Conservation (phyloP, 495 filamentous ascomycete genomes). For the Penicillium antarcticum region DNA sequence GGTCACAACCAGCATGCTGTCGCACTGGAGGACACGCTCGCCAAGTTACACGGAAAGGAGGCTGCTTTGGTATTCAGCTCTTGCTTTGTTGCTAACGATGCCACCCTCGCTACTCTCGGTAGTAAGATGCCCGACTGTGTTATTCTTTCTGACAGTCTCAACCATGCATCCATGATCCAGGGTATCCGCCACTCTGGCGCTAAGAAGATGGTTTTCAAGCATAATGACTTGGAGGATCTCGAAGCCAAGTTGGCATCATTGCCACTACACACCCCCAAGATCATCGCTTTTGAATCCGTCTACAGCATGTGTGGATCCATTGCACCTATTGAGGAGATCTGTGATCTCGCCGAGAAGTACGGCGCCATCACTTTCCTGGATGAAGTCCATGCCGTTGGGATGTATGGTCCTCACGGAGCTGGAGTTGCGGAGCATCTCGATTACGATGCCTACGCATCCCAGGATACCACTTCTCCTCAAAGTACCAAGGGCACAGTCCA, state of each 20-base stretch:
- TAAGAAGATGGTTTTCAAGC: constrained; percentile 97
- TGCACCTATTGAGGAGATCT: constrained; percentile 92
- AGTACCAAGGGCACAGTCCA: constrained; percentile 74
- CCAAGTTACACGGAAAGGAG: constrained; percentile 89
- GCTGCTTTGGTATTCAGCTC: constrained; percentile 91
- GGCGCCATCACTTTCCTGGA: constrained; percentile 96
- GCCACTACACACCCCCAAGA: constrained; percentile 82
- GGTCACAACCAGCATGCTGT: constrained; percentile 96
- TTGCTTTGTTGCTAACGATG: constrained; percentile 98
- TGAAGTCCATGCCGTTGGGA: constrained; percentile 97
- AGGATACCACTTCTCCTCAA: constrained; percentile 59
- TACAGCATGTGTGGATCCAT: constrained; percentile 99
- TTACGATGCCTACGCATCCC: constrained; percentile 61
- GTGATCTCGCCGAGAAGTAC: constrained; percentile 94
- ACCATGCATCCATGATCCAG: constrained; percentile 99
- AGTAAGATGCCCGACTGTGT: constrained; percentile 96
- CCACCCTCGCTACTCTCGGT: constrained; percentile 90
- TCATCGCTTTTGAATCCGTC: constrained; percentile 97
- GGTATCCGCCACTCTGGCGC: constrained; percentile 96
- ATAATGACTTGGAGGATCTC: constrained; percentile 88
- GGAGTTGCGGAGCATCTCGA: constrained; percentile 97
- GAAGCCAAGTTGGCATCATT: constrained; percentile 88
- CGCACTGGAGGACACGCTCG: constrained; percentile 75
- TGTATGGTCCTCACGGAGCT: constrained; percentile 96
- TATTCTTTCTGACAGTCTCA: constrained; percentile 89